These are phyloP conservation scores for Litchi chinensis DNA, from an alignment of 345 rosid species.

Conservation along the genomic window DNA sequence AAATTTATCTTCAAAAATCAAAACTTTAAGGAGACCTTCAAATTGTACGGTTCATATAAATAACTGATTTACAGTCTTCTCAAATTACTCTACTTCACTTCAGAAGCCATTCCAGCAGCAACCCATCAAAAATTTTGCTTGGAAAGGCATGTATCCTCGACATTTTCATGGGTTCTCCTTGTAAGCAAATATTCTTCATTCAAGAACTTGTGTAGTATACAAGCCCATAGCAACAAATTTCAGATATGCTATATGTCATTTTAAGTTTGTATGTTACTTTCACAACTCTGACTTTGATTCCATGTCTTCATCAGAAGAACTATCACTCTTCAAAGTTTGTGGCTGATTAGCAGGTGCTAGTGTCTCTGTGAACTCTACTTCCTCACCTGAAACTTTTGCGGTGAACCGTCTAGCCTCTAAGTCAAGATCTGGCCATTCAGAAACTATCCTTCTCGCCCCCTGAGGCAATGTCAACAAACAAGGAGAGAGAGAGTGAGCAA, in stretches of 20 bases:
- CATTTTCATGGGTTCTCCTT: not conserved
- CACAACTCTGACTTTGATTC: conserved; percentile 83
- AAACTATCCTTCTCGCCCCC: conserved; percentile 91
- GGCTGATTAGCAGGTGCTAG: conserved; percentile 28
- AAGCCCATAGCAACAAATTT: not conserved
- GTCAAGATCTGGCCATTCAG: conserved; percentile 86
- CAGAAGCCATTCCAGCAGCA: conserved; percentile 9
- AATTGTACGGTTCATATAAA: not conserved
- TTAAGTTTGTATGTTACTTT: conserved; percentile 2
- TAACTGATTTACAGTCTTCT: not conserved
- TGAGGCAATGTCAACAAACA: conserved; percentile 26
- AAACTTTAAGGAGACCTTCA: not conserved
- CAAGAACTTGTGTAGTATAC: not conserved
- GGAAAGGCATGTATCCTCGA: not conserved
- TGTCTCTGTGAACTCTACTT: conserved; percentile 51
- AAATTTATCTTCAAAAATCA: not conserved
- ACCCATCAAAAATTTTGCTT: not conserved
- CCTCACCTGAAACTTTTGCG: conserved; percentile 75
- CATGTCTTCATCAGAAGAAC: conserved; percentile 37
- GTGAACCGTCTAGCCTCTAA: conserved; percentile 75
- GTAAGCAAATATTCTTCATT: not conserved
- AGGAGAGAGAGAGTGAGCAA: not conserved
- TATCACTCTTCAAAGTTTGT: conserved; percentile 19
- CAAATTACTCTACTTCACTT: not conserved
- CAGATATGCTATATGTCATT: not conserved